phyloP scores from a whole-genome alignment of 768 basidiomycete species.

The Boletus huronensis region DNA sequence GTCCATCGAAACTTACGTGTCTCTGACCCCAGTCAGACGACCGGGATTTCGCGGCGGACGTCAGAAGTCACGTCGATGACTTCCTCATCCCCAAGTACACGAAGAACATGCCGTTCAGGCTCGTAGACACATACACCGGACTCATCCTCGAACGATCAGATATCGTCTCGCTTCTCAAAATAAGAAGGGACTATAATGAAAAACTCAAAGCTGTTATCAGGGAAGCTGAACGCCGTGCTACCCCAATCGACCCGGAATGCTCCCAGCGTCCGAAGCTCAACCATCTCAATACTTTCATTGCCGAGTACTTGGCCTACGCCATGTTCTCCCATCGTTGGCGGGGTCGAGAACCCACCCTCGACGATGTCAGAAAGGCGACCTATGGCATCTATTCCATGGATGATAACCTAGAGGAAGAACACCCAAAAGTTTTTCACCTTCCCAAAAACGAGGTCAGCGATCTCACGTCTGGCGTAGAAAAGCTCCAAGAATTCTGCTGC shows the following conservation, averaged over 20 bases:
- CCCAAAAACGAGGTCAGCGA: background rate
- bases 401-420: background rate
- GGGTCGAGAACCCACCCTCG: conserved; percentile 13
- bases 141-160: conserved; percentile 18
- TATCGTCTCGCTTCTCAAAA: conserved; percentile 15
- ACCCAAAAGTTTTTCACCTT: background rate
- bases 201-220: conserved; percentile 2
- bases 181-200: conserved; percentile 8
- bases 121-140: conserved; percentile 27
- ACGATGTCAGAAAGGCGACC: conserved; percentile 13
- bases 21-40: background rate
- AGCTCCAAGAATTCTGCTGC: conserved; percentile 32
- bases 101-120: conserved; percentile 22
- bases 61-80: conserved; percentile 12
- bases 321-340: conserved; percentile 31
- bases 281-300: conserved; percentile 11
- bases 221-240: background rate
- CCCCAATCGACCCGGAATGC: background rate
- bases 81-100: conserved; percentile 13
- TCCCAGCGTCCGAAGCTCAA: background rate
- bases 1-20: background rate
- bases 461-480: conserved; percentile 5
- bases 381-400: conserved; percentile 20
- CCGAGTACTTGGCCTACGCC: conserved; percentile 22
- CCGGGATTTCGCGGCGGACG: conserved; percentile 10